These are phyloP conservation scores for Quambalaria eucalypti DNA, from an alignment of 1,284 basidiomycete genomes.

Conservation along the genomic window DNA sequence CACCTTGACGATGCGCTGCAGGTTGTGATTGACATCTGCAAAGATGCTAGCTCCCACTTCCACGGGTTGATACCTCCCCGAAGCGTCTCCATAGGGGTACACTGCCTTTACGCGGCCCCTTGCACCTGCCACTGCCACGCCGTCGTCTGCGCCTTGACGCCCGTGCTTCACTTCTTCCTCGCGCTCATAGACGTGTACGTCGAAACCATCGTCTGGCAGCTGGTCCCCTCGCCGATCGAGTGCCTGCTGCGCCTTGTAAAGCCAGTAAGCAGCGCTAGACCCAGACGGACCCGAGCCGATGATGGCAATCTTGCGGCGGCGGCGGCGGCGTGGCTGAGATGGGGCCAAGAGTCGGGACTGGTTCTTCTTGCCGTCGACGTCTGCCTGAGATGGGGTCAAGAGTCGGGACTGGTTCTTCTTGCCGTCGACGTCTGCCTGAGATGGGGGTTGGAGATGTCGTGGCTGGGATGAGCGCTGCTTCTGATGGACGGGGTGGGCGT, in stretches of 20 bases:
- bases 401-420: no score
- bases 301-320: constrained; percentile 60
- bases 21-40: constrained; percentile 68
- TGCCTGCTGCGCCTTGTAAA: constrained; percentile 52
- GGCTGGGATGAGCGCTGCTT: no score
- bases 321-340: no score
- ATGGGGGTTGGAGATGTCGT: no score
- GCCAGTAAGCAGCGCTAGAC: constrained; percentile 77
- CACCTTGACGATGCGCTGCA: constrained; percentile 19
- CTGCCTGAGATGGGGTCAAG: no score
- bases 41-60: constrained; percentile 84
- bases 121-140: no score
- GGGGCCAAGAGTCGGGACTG: no score
- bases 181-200: constrained; percentile 74
- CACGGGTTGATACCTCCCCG: constrained; percentile 53
- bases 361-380: no score
- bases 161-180: constrained; percentile 57
- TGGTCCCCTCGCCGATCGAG: constrained; percentile 2
- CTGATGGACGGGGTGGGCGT: no score
- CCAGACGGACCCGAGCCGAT: constrained; percentile 85
- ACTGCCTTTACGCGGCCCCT: constrained; percentile 73
- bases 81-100: constrained; percentile 62
- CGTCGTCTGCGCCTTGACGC: no score
- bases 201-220: constrained; percentile 49
- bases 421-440: no score